Conservation (phyloP, 495 filamentous ascomycete species). For the Pyronema domesticum region DNA sequence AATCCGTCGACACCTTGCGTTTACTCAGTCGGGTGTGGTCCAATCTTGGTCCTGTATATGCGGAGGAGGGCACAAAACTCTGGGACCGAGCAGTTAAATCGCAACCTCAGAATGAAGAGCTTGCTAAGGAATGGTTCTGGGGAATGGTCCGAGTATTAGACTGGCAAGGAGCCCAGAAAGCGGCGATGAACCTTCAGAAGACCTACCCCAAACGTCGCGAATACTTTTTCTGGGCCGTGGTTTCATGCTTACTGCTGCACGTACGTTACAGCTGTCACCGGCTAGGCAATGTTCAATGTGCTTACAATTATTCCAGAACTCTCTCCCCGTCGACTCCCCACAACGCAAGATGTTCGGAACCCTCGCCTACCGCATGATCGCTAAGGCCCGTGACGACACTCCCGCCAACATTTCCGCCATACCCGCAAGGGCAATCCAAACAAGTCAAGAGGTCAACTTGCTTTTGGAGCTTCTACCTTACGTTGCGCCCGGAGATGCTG, state of each 20-base stretch:
- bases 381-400: constrained; percentile 37
- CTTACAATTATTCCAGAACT: constrained; percentile 17
- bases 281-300: neutral
- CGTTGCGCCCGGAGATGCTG: constrained; percentile 13
- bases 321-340: constrained; percentile 27
- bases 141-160: constrained; percentile 31
- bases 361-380: constrained; percentile 42
- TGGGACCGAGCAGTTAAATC: constrained; percentile 41
- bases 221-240: constrained; percentile 42
- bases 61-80: constrained; percentile 26
- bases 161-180: constrained; percentile 44
- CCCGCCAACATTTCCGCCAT: constrained; percentile 26
- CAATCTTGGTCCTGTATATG: constrained; percentile 8
- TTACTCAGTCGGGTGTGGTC: constrained; percentile 26
- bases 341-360: constrained; percentile 39
- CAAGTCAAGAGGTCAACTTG: constrained; percentile 36
- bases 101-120: constrained; percentile 32
- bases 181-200: constrained; percentile 41
- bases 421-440: constrained; percentile 36
- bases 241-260: constrained; percentile 30
- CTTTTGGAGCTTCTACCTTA: constrained; percentile 34
- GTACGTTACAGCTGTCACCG: constrained; percentile 9
- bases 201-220: constrained; percentile 38
- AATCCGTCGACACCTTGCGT: constrained; percentile 30
- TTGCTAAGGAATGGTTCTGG: constrained; percentile 39